Evolutionary conservation across 1,139 yeast genomes (phyloP).

Genomic region (Saccharomyces pastorianus): DNA sequence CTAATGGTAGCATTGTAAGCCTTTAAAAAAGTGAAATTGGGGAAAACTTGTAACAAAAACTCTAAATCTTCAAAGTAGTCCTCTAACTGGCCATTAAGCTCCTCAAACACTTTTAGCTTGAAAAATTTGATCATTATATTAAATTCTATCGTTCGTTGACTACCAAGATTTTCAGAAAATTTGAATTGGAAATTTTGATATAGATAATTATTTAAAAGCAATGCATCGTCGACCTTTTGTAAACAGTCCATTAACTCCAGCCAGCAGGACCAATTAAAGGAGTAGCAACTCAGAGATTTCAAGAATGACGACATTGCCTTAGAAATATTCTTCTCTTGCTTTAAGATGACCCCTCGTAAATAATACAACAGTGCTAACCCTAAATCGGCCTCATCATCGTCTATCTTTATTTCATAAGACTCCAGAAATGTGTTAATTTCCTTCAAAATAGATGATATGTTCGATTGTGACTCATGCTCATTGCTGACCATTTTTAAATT

Average conservation of each 20-base stretch:
- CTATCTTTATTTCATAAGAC: constrained; percentile 19
- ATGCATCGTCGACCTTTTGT: constrained; percentile 55
- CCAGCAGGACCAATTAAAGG: constrained; percentile 95
- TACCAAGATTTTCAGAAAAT: constrained; percentile 9
- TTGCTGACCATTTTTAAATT: constrained; percentile 1
- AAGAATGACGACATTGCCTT: constrained; percentile 55
- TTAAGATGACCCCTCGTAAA: constrained; percentile 56
- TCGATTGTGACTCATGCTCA: constrained; percentile 21
- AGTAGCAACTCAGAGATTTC: constrained; percentile 50
- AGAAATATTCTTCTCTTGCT: constrained; percentile 51
- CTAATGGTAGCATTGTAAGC: constrained; percentile 74
- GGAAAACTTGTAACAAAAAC: constrained; percentile 46
- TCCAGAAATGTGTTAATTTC: constrained; percentile 39
- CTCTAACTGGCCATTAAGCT: constrained; percentile 62
- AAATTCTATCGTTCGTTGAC: constrained; percentile 14
- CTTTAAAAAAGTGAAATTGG: constrained; percentile 64
- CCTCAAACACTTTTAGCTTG: constrained; percentile 65
- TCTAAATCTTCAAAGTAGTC: constrained; percentile 45
- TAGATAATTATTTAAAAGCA: constrained; percentile 39
- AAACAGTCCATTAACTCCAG: constrained; percentile 65
- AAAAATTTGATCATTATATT: constrained; percentile 60
- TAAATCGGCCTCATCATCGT: constrained; percentile 27
- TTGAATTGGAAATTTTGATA: constrained; percentile 27
- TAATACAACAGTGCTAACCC: constrained; percentile 48
- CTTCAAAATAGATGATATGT: constrained; percentile 28